Evolutionary conservation across 352 stramenopile genomes (phyloP), one percentile per base, ranked within the genome.

Genomic region (Pilasporangium apinafurcum): DNA sequence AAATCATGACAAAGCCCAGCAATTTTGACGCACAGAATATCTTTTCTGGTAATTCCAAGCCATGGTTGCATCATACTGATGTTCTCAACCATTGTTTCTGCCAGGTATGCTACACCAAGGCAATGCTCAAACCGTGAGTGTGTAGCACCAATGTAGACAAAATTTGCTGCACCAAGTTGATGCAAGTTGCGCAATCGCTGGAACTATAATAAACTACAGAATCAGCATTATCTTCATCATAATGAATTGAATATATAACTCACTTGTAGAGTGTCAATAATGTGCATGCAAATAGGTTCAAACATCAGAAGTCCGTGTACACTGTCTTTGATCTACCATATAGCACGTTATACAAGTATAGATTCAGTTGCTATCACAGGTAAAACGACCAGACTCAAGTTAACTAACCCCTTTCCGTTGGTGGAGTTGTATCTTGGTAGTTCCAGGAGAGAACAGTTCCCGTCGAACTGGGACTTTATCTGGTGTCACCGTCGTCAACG

Each of bases 81-180:
- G 21, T 49, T 78, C 36, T 63, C 47, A 22, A 94, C 67, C 64
- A 98, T 83, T 46, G 82, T 58, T 51, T 96, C 83, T 2, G 94
- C 94, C 4, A 98, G 72, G 53, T 97, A 77, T 5, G 91, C 91
- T n/a, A 98, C 95, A 12, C 96, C 96, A 26, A 99, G 60, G 13
- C 75, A 97, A 34, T 92, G 80, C 56, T 90, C 80, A 34, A 92
- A 92, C 4, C 80, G 65, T 8, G 74, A 80, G 41, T 92, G 80
- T 3, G 80, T 90, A 30, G 72, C 80, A 22, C 74, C 75, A 36
- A 88, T 86, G 44, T 92, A 99, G 4, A 98, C 88, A 27, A 76
- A 88, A 24, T 88, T 64, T 10, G 85, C 72, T 14, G 81, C 82
- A 3, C 95, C 95, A 21, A 98, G 75, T 63, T 99, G 96, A 28